Base-by-base conservation (phyloP, 495 filamentous ascomycete species). In the Lasiosphaeria ovina region DNA sequence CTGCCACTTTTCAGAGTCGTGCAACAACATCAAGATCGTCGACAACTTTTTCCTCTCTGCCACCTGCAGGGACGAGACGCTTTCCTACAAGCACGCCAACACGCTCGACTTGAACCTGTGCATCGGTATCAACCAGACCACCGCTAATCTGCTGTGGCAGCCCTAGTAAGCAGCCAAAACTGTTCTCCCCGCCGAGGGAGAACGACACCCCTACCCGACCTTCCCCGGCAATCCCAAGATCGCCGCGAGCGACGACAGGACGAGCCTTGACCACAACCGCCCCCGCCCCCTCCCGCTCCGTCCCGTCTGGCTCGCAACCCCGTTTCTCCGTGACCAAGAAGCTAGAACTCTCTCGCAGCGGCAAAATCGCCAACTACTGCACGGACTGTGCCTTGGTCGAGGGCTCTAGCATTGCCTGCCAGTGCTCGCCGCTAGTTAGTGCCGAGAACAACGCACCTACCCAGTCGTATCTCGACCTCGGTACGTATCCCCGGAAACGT, bases 361-460 rank as follows among this genome's bases (percentile, higher is more conserved):
- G 68, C 55, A 71, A 71, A 31, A 57, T 59, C 45, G 32, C 55
- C 47, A 54, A 54, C 51, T 69, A 67, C 58, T 71, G 69, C 62
- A 32, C 24, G 36, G 40, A 62, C 58, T 71, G 69, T 56, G 53
- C 32, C 3, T 11, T 67, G 2, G 44, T 17, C 1, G 17, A 34
- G 48, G 6, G 17, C 2, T 35, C 54, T 35, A 10, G 51, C 16
- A 42, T 66, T 2, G 17, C 35, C 6, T 70, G 68, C 49, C 8
- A 3, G n/a, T 68, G 68, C 32, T 5, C 14, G 1, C 11, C 48
- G 54, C 10, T 40, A 55, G 51, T 14, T 35, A 44, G 57, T 31
- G 58, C 11, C 45, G 50, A 33, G 17, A 31, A 45, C 17, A 42
- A 24, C 24, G 24, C 24, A 24, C 24, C 17, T 5, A 54, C 24